A percentile compares a stretch with the other conserved stretches of the same genome.
Evolutionary conservation across 1,284 basidiomycete species (phyloP).

Genomic region (Rhodotorula sp.): DNA sequence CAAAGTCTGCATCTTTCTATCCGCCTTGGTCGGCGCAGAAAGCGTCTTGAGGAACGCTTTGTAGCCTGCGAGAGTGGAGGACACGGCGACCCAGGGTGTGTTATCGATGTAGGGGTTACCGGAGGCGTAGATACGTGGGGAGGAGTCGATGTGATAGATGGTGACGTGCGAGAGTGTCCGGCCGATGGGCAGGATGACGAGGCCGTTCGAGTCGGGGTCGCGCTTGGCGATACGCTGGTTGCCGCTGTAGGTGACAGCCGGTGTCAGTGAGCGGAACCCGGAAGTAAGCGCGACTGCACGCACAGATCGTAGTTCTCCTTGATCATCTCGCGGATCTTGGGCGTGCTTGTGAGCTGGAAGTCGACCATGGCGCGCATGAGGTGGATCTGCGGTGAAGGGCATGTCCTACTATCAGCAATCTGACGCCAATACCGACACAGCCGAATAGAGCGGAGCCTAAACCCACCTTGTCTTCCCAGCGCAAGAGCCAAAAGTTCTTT

Average conservation of each 20-base stretch:
- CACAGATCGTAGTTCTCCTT: slow-evolving; percentile 34
- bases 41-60: slow-evolving; percentile 18
- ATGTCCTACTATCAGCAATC: too few species aligned
- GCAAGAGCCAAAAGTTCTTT: slow-evolving; percentile 29
- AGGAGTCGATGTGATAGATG: slow-evolving; percentile 32
- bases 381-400: slow-evolving; percentile 9
- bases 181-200: slow-evolving; percentile 29
- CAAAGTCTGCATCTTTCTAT: neutral
- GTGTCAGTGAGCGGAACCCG: neutral
- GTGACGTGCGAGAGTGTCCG: slow-evolving; percentile 17
- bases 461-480: slow-evolving; percentile 38
- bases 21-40: slow-evolving; percentile 18
- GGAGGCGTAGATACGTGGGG: slow-evolving; percentile 28
- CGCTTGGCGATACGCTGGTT: slow-evolving; percentile 36
- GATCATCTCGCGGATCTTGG: slow-evolving; percentile 12
- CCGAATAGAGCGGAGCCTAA: neutral
- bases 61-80: slow-evolving; percentile 18
- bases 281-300: neutral
- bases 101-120: slow-evolving; percentile 7
- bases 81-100: slow-evolving; percentile 16
- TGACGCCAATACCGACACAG: too few species aligned
- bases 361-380: slow-evolving; percentile 32
- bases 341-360: slow-evolving; percentile 14
- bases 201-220: slow-evolving; percentile 22
- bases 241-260: slow-evolving; percentile 8